Base-by-base conservation (phyloP, 2,329 filamentous ascomycete genomes). In the Aureobasidium sp. region DNA sequence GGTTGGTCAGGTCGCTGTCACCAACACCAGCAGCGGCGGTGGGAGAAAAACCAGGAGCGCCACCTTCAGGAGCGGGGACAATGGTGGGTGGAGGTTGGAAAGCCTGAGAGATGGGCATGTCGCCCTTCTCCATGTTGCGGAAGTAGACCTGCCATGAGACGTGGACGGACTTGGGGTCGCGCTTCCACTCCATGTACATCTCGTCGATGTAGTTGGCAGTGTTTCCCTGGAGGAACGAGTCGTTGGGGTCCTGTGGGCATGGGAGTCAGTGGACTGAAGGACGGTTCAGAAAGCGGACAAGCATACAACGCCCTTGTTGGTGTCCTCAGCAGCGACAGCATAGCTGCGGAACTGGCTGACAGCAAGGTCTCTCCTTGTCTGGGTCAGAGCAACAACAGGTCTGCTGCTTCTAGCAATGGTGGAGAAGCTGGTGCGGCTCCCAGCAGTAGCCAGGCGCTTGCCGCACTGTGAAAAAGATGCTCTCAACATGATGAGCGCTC, bases 131-230 rank as follows among this genome's bases (percentile, higher is more conserved):
- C 89, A 99, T 97, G 80, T 99, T 99, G 80, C 87, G 90, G 84
- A 99, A 99, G 84, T 99, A 99, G 74, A 95, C 87, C 80, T 96
- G 93, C 94, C 94, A 99, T 75, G 94, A 99, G 70, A 96, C 83
- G 78, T 99, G 94, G 63, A 99, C 94, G 73, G 90, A 96, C 70
- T 86, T 84, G 58, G 94, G 92, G 70, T 99, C 91, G 66, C 89
- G 82, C 79, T 93, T 96, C 94, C 94, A 99, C 74, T 92, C 87
- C 80, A 97, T 81, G 78, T 99, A 99, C 94, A 99, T 99, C 81
- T 97, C 94, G 77, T 99, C 94, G 74, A 99, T 91, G 80, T 99
- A 99, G 81, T 96, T 97, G 77, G 94, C 94, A 64, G 93, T 94
- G 81, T 90, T 97, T 68, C 94, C 94, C 66, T 91, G 90, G 65